phyloP scores from a whole-genome alignment of 2,329 filamentous ascomycete genomes.

The Venturia effusa region DNA sequence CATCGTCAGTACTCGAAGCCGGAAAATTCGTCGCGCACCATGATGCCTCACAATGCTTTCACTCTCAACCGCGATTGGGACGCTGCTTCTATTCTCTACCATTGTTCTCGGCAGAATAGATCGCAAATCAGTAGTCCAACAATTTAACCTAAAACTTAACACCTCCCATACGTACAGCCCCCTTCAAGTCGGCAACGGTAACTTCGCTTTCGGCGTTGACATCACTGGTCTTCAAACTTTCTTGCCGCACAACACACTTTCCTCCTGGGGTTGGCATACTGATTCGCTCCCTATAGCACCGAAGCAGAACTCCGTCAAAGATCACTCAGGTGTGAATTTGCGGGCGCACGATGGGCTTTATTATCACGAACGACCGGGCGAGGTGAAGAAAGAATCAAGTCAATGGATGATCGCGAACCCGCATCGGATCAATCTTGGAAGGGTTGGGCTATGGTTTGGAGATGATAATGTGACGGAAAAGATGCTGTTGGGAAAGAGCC shows the following conservation, averaged over 20 bases:
- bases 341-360: neutral
- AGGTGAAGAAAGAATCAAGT: constrained; percentile 30
- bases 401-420: constrained; percentile 46
- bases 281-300: constrained; percentile 29
- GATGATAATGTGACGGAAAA: constrained; percentile 25
- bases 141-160: neutral
- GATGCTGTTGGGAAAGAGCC: neutral
- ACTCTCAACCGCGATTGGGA: neutral
- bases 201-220: constrained; percentile 37
- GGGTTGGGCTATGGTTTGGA: constrained; percentile 37
- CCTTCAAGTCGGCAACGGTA: constrained; percentile 38
- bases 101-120: neutral
- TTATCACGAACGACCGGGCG: constrained; percentile 18
- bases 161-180: neutral
- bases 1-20: neutral
- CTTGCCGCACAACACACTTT: constrained; percentile 30
- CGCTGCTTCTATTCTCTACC: neutral
- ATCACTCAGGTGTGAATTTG: neutral
- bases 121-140: neutral
- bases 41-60: neutral
- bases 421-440: constrained; percentile 40
- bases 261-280: constrained; percentile 37
- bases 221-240: constrained; percentile 37
- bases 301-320: neutral
- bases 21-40: neutral